A percentile compares a stretch with the other conserved stretches of the same genome.
Conservation (phyloP, 306 rosid genomes). For the Ormosia emarginata region DNA sequence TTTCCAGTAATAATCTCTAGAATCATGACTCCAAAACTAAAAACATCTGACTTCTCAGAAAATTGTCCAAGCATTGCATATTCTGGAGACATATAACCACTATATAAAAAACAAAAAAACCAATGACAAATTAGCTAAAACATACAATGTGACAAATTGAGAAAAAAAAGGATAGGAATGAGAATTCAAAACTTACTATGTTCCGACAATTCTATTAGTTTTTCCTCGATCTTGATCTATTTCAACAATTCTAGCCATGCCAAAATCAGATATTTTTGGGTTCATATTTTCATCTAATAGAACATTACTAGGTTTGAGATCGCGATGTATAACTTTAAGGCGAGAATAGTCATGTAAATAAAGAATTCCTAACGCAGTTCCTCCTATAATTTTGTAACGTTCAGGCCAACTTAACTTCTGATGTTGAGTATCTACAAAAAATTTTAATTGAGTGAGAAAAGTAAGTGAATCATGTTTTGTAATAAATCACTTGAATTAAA, state of each 20-base stretch:
- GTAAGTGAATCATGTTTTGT: not conserved
- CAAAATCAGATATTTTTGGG: constrained; percentile 57
- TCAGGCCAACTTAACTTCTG: constrained; percentile 27
- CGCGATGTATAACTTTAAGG: constrained; percentile 48
- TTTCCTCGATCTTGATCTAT: constrained; percentile 24
- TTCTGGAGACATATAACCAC: constrained; percentile 42
- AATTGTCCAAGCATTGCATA: constrained; percentile 41
- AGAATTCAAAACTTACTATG: constrained; percentile 38
- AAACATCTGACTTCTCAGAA: constrained; percentile 44
- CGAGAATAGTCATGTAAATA: constrained; percentile 55
- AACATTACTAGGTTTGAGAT: constrained; percentile 51
- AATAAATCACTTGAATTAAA: not conserved
- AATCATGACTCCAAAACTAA: constrained; percentile 38
- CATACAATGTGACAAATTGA: not conserved
- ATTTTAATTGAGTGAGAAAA: not conserved
- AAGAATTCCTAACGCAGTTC: constrained; percentile 36
- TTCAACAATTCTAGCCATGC: constrained; percentile 37
- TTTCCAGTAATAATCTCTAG: constrained; percentile 43
- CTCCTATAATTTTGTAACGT: constrained; percentile 29
- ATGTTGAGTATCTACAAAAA: not conserved
- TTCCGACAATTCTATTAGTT: constrained; percentile 44
- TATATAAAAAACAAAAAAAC: not conserved
- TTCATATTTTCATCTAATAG: constrained; percentile 39
- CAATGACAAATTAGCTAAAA: not conserved
- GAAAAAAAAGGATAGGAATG: not conserved